These are phyloP conservation scores for Berkeleyomyces basicola DNA, from an alignment of 2,329 filamentous ascomycete genomes.

Conservation along the genomic window DNA sequence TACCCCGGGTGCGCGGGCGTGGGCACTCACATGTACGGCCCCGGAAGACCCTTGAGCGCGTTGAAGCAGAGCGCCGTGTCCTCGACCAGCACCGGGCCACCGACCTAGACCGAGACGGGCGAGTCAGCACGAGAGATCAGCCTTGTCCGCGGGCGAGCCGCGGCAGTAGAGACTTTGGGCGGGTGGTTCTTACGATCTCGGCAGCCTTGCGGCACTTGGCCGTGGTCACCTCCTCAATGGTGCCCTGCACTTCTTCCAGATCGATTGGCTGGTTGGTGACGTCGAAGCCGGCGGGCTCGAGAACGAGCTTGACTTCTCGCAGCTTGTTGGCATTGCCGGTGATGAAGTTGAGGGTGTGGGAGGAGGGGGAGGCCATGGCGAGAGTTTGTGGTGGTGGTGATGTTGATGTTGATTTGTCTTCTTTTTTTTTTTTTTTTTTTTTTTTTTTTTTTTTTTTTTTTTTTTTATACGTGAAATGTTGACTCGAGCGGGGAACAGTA, in stretches of 20 bases:
- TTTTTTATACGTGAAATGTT: too few relatives aligned
- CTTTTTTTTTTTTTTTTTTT: too few relatives aligned
- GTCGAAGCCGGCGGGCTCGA: slow-evolving; percentile 50
- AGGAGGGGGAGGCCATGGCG: slow-evolving; percentile 24
- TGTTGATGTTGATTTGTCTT: too few relatives aligned
- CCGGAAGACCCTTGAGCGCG: slow-evolving; percentile 77
- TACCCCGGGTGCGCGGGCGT: neutral
- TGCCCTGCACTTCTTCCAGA: slow-evolving; percentile 78
- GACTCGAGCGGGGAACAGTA: too few relatives aligned
- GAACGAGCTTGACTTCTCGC: slow-evolving; percentile 71
- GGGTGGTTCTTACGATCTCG: slow-evolving; percentile 39
- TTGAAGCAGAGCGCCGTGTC: slow-evolving; percentile 91
- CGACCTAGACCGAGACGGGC: slow-evolving; percentile 34
- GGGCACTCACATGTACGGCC: slow-evolving; percentile 72
- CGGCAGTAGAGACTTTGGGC: neutral
- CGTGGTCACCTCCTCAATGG: slow-evolving; percentile 73
- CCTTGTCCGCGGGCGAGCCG: neutral
- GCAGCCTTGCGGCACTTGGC: slow-evolving; percentile 80
- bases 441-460: too few relatives aligned
- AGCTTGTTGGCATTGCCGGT: slow-evolving; percentile 95
- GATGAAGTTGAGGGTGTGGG: slow-evolving; percentile 63
- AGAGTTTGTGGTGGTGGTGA: neutral
- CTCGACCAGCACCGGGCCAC: slow-evolving; percentile 83
- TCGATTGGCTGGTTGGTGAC: slow-evolving; percentile 63
- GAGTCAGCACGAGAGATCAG: neutral